Evolutionary conservation across 306 rosid species (phyloP).

Genomic region (Fragaria vesca): DNA sequence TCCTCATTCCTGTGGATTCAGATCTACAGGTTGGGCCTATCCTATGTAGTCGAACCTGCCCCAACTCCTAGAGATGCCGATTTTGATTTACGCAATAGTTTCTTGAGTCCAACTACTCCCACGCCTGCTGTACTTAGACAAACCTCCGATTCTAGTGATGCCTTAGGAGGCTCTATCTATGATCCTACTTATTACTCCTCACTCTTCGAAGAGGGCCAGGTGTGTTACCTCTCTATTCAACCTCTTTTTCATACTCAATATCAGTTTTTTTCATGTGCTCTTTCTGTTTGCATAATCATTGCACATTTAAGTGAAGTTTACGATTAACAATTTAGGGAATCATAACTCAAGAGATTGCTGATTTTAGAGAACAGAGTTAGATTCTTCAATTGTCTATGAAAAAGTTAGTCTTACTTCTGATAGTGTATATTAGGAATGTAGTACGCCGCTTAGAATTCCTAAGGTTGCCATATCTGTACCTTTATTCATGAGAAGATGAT

Average conservation of each 20-base stretch:
- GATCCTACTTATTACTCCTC: constrained; percentile 82
- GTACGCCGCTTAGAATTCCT: background rate
- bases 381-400: background rate
- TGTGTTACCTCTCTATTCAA: background rate
- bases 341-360: background rate
- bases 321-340: background rate
- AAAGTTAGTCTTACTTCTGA: background rate
- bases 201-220: constrained; percentile 73
- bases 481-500: background rate
- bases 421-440: background rate
- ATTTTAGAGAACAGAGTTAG: background rate
- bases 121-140: constrained; percentile 63
- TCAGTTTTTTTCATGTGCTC: background rate
- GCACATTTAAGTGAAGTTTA: background rate
- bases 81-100: constrained; percentile 71
- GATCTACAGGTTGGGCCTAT: constrained; percentile 89
- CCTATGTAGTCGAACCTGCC: constrained; percentile 53
- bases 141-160: constrained; percentile 72
- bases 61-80: constrained; percentile 54
- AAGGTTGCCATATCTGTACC: background rate
- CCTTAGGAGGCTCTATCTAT: constrained; percentile 87
- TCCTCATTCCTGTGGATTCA: constrained; percentile 92
- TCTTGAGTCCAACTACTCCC: constrained; percentile 73
- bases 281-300: constrained; percentile 6
- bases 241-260: constrained; percentile 12